Percentiles rank a stretch among this genome's conserved stretches.
Evolutionary conservation across 1,284 basidiomycete genomes (phyloP).

Genomic region (Leccinum ponderosum): DNA sequence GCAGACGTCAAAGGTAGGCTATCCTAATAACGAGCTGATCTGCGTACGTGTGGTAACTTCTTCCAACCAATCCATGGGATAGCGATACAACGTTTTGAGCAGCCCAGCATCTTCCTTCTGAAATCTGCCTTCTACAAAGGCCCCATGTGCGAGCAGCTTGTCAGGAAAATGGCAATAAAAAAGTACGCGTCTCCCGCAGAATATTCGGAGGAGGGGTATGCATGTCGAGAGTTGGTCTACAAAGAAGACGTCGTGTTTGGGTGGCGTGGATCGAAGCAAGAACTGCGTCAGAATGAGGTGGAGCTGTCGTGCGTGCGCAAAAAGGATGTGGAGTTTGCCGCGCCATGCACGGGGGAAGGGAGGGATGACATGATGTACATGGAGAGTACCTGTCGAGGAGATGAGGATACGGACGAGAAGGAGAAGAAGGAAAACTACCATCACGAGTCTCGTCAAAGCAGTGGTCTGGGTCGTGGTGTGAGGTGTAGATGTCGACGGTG

Average conservation of each 20-base stretch:
- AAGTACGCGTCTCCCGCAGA: constrained; percentile 76
- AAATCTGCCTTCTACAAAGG: constrained; percentile 58
- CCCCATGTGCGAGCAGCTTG: constrained; percentile 83
- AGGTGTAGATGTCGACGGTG: constrained; percentile 91
- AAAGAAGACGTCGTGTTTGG: constrained; percentile 83
- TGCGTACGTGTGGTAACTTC: constrained; percentile 84
- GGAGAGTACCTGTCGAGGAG: constrained; percentile 69
- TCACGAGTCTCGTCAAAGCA: constrained; percentile 91
- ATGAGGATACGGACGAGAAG: neutral
- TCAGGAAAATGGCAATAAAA: constrained; percentile 99
- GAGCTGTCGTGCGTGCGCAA: constrained; percentile 88
- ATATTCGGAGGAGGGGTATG: constrained; percentile 66
- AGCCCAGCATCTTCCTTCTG: constrained; percentile 44
- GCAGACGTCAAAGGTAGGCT: neutral
- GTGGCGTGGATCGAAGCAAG: constrained; percentile 50
- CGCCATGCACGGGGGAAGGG: constrained; percentile 79
- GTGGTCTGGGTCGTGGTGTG: constrained; percentile 82
- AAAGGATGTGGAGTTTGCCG: constrained; percentile 84
- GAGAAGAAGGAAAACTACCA: constrained; percentile 48
- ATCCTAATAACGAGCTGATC: neutral
- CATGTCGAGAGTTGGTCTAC: constrained; percentile 95
- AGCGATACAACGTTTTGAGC: constrained; percentile 77
- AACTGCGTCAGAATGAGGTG: constrained; percentile 62
- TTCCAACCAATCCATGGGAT: constrained; percentile 90
- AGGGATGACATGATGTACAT: constrained; percentile 74